Conservation (phyloP, 2,329 filamentous ascomycete genomes). For the Fusarium guadeloupense region DNA sequence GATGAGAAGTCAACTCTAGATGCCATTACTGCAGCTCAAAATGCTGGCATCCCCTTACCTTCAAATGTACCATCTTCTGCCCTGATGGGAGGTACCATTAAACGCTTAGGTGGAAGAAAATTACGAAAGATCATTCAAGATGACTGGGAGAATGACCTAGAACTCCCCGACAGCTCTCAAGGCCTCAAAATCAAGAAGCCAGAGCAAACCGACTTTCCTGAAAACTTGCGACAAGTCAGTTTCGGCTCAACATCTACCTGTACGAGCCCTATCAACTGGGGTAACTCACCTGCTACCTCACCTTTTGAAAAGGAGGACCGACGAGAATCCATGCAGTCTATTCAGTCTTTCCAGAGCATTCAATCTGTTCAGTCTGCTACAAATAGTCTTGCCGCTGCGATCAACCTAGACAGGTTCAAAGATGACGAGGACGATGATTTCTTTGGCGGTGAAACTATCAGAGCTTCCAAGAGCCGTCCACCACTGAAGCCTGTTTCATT, state of each 20-base stretch:
- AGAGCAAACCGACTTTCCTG: slow-evolving; percentile 70
- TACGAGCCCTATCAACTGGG: slow-evolving; percentile 60
- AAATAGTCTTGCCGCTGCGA: slow-evolving; percentile 54
- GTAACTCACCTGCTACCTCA: slow-evolving; percentile 40
- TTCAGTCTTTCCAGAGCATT: slow-evolving; percentile 23
- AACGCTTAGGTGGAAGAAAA: slow-evolving; percentile 81
- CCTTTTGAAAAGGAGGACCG: slow-evolving; percentile 42
- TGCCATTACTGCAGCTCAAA: slow-evolving; percentile 86
- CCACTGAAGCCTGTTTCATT: slow-evolving; percentile 61
- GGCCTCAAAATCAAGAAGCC: slow-evolving; percentile 72
- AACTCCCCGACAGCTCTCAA: slow-evolving; percentile 68
- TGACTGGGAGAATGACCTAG: slow-evolving; percentile 83
- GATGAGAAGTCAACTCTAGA: slow-evolving; percentile 85
- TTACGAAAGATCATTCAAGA: slow-evolving; percentile 78
- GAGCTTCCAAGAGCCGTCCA: slow-evolving; percentile 68
- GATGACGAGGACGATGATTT: slow-evolving; percentile 71
- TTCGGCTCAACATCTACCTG: slow-evolving; percentile 57
- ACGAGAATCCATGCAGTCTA: slow-evolving; percentile 40
- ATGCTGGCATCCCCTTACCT: slow-evolving; percentile 91
- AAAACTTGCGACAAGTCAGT: slow-evolving; percentile 73
- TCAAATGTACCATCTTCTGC: slow-evolving; percentile 87
- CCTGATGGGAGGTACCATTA: slow-evolving; percentile 90
- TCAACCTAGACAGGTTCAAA: slow-evolving; percentile 71
- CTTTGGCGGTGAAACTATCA: slow-evolving; percentile 73
- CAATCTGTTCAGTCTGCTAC: slow-evolving; percentile 44